Base-by-base conservation (phyloP, 2,329 filamentous ascomycete species). In the Phaeosphaeriaceae sp. region DNA sequence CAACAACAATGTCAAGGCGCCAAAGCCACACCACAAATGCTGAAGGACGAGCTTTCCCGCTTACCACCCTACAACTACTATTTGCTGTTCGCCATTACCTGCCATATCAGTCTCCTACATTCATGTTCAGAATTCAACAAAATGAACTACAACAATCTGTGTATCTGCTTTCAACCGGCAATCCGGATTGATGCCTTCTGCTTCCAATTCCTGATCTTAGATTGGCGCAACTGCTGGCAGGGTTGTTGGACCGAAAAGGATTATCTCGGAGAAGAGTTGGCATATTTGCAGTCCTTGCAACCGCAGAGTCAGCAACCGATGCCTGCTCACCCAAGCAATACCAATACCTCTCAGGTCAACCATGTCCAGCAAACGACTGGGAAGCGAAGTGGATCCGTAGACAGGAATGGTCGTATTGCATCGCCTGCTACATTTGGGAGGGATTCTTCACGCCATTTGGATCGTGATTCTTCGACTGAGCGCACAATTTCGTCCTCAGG, bases 11-110 rank as follows among this genome's bases (percentile, higher is more conserved):
- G 91, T 68, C 83, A 85, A 43, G 89, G 89, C 9, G 84, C 90
- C 35, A 90, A 89, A 42, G 85, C 83, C 38, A 92, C 93, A 4
- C 92, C 93, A 0, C 89, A 95, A 68, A 72, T 94, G 73, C 83
- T 97, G 48, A 87, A 95, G 60, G 92, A 97, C 58, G 91, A 96
- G 73, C 84, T 97, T 2, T 96, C 93, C 1, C 92, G 90, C 62
- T 81, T 97, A n/a, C 90, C 93, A 6, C 93, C 93, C 0, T 97
- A 94, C 80, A 96, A 97, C 76, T 97, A 97, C 76, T 97, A 97
- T 69, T 87, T 97, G 12, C 85, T 97, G 5, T 97, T 97, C 71
- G 93, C 93, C 64, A 96, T 97, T 63, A 97, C 93, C 28, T 97
- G 93, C 74, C 93, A 97, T 66, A 86, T 97, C 40, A 96, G 92